Evolutionary conservation across 225 moss, liverwort and hornwort species (phyloP).

Genomic region (Pseudoscleropodium purum): DNA sequence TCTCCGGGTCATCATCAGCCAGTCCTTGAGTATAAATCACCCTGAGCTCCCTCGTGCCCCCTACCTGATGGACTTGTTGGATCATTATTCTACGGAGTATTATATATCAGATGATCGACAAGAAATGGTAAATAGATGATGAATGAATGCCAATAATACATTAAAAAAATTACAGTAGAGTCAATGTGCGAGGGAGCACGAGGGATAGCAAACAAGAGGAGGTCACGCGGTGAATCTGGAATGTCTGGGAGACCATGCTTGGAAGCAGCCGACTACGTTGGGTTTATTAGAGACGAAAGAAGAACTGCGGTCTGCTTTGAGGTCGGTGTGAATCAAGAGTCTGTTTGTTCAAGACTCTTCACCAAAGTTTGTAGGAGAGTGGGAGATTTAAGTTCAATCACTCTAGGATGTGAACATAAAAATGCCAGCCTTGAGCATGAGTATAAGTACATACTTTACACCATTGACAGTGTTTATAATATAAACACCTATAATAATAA

Average conservation of each 20-base stretch:
- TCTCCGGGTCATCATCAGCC: background rate
- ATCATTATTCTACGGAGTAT: background rate
- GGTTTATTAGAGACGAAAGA: too few relatives aligned
- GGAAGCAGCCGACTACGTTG: background rate
- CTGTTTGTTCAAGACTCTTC: background rate
- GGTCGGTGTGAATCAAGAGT: background rate
- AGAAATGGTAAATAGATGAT: background rate
- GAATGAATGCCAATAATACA: background rate
- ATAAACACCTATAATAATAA: too few relatives aligned
- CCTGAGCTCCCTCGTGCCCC: background rate
- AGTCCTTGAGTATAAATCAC: background rate
- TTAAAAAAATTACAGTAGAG: background rate
- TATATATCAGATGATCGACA: background rate
- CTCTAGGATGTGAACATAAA: too few relatives aligned
- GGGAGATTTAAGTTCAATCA: background rate
- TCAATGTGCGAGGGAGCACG: background rate
- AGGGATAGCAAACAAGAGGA: background rate
- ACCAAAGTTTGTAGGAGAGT: background rate
- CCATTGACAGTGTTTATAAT: too few relatives aligned
- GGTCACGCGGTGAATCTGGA: too few relatives aligned
- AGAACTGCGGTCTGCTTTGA: too few relatives aligned
- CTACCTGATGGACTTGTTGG: background rate
- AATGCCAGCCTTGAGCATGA: too few relatives aligned
- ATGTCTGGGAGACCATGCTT: background rate
- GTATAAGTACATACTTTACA: too few relatives aligned